Conservation (phyloP, 83 land plant genomes). For the Isoetes engelmannii region DNA sequence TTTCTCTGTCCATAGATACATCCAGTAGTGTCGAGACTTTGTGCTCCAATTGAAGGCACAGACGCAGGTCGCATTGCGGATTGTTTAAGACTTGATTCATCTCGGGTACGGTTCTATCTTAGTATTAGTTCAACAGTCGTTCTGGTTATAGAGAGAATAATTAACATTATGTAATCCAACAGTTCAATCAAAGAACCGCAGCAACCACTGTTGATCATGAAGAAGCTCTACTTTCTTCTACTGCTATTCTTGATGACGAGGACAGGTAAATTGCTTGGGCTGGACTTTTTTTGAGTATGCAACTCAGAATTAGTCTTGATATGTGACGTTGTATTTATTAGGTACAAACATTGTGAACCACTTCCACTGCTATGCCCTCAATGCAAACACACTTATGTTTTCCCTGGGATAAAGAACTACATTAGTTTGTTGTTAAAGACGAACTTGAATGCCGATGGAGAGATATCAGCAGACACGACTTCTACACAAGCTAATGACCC, state of each 20-base stretch:
- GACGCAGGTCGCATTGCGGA: constrained; percentile 93
- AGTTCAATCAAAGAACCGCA: constrained; percentile 25
- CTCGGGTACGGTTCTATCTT: constrained; percentile 41
- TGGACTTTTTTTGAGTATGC: not conserved
- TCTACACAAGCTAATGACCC: constrained; percentile 16
- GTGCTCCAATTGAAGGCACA: constrained; percentile 96
- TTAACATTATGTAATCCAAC: not conserved
- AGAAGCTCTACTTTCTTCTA: constrained; percentile 26
- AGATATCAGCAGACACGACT: not conserved
- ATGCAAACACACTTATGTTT: constrained; percentile 58
- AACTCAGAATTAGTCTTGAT: not conserved
- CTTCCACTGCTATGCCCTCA: constrained; percentile 67
- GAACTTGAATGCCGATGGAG: not conserved
- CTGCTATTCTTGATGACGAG: constrained; percentile 33
- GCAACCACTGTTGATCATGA: constrained; percentile 22
- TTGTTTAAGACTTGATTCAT: constrained; percentile 87
- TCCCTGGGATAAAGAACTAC: constrained; percentile 33
- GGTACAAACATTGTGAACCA: constrained; percentile 78
- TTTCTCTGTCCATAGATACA: constrained; percentile 58
- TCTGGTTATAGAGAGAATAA: too few relatives aligned
- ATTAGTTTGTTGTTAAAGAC: constrained; percentile 31
- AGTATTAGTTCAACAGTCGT: too few relatives aligned
- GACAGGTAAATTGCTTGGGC: constrained; percentile 19
- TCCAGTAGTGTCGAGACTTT: constrained; percentile 92
- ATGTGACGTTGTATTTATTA: constrained; percentile 13